Base-by-base conservation (phyloP, 495 filamentous ascomycete species). In the Aspergillus haitiensis region DNA sequence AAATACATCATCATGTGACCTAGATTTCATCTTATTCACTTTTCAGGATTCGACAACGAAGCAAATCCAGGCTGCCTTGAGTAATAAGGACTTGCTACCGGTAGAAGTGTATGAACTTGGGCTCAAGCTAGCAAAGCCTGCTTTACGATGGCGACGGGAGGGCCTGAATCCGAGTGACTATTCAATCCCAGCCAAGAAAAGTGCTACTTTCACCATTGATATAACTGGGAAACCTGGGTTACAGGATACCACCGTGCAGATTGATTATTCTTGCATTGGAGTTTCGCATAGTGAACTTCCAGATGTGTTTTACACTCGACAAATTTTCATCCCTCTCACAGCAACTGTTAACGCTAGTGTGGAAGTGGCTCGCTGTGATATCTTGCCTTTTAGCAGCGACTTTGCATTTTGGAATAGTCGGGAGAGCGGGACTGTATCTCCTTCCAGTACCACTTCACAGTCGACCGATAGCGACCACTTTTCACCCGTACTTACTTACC, bases 331-430 rank as follows among this genome's bases (percentile, higher is more conserved):
- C 40, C 91, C 91, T 8, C 73, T 98, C 52, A 91, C 89, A 0
- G 81, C 96, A 18, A 97, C 93, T 5, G 93, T 98, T 39, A 96
- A 96, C 70, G 90, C 92, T 11, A 92, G 90, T 65, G 78, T 97
- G 16, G 89, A 95, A 61, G 76, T 96, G 13, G 81, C 84, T 44
- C 83, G 88, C 21, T 85, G 89, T 63, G 92, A 97, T 69, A 79
- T 95, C 37, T 70, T 95, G 1, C 89, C 92, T 7, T 82, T 97
- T 34, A 75, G 75, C 21, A 69, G 73, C 15, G 81, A 84, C 49
- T 81, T 85, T 67, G 78, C 81, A 2, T 85, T 81, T 77, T 72
- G 72, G 58, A 79, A 83, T 49, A 55, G 66, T 46, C 57, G 65
- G n/a, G 57, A 71, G 44, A 52, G 60, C 21, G 58, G 62, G 2